Conservation (phyloP, 306 rosid species). For the Psophocarpus tetragonolobus region DNA sequence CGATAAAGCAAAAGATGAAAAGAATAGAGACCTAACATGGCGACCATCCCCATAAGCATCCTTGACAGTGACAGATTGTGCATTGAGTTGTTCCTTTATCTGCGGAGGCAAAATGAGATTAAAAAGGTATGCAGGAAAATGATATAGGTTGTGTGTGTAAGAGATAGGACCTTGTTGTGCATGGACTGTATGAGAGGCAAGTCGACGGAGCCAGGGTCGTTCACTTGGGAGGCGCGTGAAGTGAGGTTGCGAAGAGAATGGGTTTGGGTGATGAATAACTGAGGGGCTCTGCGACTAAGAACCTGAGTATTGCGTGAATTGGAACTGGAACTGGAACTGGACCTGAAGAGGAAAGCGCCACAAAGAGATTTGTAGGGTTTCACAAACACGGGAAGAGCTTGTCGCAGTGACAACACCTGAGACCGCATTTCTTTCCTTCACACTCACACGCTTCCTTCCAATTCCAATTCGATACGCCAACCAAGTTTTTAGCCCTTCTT, state of each 20-base stretch:
- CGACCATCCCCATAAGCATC: slow-evolving; percentile 94
- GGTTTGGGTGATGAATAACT: background rate
- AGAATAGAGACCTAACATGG: slow-evolving; percentile 66
- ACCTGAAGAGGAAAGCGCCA: background rate
- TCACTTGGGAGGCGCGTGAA: slow-evolving; percentile 59
- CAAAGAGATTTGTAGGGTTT: slow-evolving; percentile 26
- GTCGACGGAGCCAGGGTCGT: slow-evolving; percentile 68
- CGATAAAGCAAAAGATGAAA: background rate
- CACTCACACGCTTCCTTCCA: background rate
- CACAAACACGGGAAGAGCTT: slow-evolving; percentile 40
- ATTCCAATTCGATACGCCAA: no score
- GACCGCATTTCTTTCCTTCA: slow-evolving; percentile 42
- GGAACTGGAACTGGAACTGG: slow-evolving; percentile 10
- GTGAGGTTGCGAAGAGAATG: slow-evolving; percentile 40
- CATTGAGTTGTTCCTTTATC: slow-evolving; percentile 83
- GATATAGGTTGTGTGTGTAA: background rate
- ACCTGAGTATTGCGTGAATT: background rate
- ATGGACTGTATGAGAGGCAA: slow-evolving; percentile 73
- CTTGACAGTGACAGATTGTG: slow-evolving; percentile 72
- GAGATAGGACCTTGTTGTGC: slow-evolving; percentile 63
- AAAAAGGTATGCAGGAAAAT: background rate
- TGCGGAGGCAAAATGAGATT: slow-evolving; percentile 35
- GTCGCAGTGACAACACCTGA: slow-evolving; percentile 39
- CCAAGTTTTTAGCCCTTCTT: no score
- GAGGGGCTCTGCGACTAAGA: background rate